A percentile compares a stretch with the other conserved stretches of the same genome.
phyloP scores from a whole-genome alignment of 129 eudicot species.

The Lactuca sativa region DNA sequence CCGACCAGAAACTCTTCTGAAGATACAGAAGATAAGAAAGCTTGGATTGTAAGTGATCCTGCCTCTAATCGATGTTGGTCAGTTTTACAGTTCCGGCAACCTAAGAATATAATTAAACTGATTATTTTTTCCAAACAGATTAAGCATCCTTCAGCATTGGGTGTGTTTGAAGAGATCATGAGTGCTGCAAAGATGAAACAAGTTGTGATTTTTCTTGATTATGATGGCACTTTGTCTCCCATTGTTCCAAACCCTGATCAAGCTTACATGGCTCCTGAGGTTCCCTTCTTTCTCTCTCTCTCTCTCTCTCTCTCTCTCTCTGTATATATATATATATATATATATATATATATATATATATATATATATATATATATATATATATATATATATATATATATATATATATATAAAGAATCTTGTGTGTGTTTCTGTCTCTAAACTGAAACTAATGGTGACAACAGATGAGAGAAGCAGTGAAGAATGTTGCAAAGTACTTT shows the following conservation, averaged over 20 bases:
- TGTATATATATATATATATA: not conserved
- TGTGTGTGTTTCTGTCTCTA: slow-evolving; percentile 9
- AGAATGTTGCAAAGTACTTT: slow-evolving; percentile 72
- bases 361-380: not conserved
- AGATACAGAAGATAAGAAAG: slow-evolving; percentile 36
- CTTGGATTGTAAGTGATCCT: slow-evolving; percentile 61
- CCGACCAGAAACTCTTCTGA: slow-evolving; percentile 55
- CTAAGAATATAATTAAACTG: not conserved
- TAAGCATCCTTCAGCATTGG: slow-evolving; percentile 81
- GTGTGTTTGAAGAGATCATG: slow-evolving; percentile 63
- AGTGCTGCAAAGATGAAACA: slow-evolving; percentile 67
- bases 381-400: not conserved
- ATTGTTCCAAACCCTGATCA: slow-evolving; percentile 86
- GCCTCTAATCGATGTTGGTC: not conserved
- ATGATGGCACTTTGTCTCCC: slow-evolving; percentile 95
- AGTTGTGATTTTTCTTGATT: slow-evolving; percentile 80
- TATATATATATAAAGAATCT: not conserved
- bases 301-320: not conserved
- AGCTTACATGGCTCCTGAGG: slow-evolving; percentile 91
- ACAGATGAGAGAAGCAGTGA: slow-evolving; percentile 91
- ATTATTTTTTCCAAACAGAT: slow-evolving; percentile 30
- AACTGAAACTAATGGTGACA: not conserved
- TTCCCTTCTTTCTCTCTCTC: not conserved
- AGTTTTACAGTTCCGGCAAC: not conserved
- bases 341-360: not conserved